These are phyloP conservation scores for Orbilia oligospora DNA, from an alignment of 2,329 filamentous ascomycete genomes.

Conservation along the genomic window DNA sequence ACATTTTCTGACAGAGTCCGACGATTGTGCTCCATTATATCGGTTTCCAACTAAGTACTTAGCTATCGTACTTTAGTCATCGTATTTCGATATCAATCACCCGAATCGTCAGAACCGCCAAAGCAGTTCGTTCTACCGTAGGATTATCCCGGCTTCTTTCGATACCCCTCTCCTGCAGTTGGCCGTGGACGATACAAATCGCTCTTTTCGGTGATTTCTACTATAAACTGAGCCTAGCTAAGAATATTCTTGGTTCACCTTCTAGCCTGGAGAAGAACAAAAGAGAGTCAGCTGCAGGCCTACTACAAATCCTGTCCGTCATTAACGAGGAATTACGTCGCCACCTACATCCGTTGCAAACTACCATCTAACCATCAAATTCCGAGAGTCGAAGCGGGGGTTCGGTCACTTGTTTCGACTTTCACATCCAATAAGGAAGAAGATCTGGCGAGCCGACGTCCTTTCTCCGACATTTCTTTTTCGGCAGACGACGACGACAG, in stretches of 20 bases:
- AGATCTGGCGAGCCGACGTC: slow-evolving; percentile 60
- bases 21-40: slow-evolving; percentile 1
- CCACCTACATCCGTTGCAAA: slow-evolving; percentile 10
- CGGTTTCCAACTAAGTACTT: neutral
- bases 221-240: neutral
- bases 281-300: neutral
- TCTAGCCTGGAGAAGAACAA: neutral
- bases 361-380: slow-evolving; percentile 20
- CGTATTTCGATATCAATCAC: slow-evolving; percentile 28
- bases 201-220: slow-evolving; percentile 11
- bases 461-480: slow-evolving; percentile 60
- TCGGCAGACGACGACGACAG: slow-evolving; percentile 60
- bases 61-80: slow-evolving; percentile 3
- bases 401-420: slow-evolving; percentile 59
- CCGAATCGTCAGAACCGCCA: slow-evolving; percentile 11
- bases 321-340: slow-evolving; percentile 6
- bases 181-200: slow-evolving; percentile 19
- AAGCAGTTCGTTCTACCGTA: slow-evolving; percentile 12
- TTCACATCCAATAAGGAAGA: slow-evolving; percentile 29
- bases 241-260: neutral
- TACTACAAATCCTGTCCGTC: slow-evolving; percentile 3
- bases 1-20: neutral
- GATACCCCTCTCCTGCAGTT: slow-evolving; percentile 8
- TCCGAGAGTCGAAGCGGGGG: slow-evolving; percentile 55
- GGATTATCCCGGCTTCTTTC: neutral